Conservation (phyloP, 2,329 filamentous ascomycete genomes). For the Aspergillus uvarum region DNA sequence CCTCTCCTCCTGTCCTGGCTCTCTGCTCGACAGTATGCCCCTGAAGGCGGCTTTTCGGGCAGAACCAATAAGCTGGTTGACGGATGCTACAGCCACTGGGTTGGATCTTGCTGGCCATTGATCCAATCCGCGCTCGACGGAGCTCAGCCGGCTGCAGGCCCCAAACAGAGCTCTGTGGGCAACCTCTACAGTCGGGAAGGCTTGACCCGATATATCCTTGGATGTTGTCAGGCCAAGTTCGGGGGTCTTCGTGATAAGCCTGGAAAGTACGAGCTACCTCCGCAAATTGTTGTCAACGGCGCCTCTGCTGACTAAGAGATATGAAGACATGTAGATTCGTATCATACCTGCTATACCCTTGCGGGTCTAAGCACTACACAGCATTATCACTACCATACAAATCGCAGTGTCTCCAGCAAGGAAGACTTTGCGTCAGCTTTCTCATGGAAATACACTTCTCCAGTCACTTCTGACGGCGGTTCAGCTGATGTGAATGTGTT, state of each 20-base stretch:
- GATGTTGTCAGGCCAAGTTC: slow-evolving; percentile 75
- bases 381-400: slow-evolving; percentile 57
- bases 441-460: slow-evolving; percentile 41
- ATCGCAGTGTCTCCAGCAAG: slow-evolving; percentile 31
- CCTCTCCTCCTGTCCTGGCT: slow-evolving; percentile 80
- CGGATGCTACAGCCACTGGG: slow-evolving; percentile 98
- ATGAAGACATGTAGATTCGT: slow-evolving; percentile 72
- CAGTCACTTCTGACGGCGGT: slow-evolving; percentile 48
- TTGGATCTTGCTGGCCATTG: slow-evolving; percentile 90
- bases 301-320: slow-evolving; percentile 21
- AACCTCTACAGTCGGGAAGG: slow-evolving; percentile 76
- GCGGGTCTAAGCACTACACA: slow-evolving; percentile 81
- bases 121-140: slow-evolving; percentile 74
- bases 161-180: slow-evolving; percentile 25
- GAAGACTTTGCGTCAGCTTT: slow-evolving; percentile 38
- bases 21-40: slow-evolving; percentile 81
- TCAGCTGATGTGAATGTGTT: slow-evolving; percentile 61
- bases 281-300: not conserved
- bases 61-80: slow-evolving; percentile 97
- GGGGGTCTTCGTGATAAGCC: slow-evolving; percentile 94
- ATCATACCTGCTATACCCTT: slow-evolving; percentile 91
- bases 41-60: slow-evolving; percentile 89
- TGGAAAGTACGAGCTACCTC: slow-evolving; percentile 61
- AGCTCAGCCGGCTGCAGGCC: slow-evolving; percentile 34
- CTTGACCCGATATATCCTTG: slow-evolving; percentile 83